Evolutionary conservation across 129 eudicot species (phyloP).

Genomic region (Saposhnikovia divaricata): DNA sequence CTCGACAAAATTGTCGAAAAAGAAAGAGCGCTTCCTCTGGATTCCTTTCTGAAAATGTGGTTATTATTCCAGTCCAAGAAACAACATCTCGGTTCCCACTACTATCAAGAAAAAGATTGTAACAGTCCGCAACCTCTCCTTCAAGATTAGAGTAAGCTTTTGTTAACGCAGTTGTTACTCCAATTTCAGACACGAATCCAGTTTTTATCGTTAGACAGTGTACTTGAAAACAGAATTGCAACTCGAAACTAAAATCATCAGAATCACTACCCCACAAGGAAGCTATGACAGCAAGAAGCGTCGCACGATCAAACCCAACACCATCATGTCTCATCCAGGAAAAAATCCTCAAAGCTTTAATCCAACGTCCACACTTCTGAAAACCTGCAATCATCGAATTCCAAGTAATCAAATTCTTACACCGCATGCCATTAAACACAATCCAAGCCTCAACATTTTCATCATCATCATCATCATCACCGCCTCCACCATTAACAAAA

Average conservation of each 20-base stretch:
- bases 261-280: slow-evolving; percentile 26
- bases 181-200: slow-evolving; percentile 38
- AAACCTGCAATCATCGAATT: slow-evolving; percentile 67
- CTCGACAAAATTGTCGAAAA: slow-evolving; percentile 35
- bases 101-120: slow-evolving; percentile 43
- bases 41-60: slow-evolving; percentile 44
- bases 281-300: slow-evolving; percentile 51
- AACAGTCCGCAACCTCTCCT: slow-evolving; percentile 33
- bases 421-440: slow-evolving; percentile 33
- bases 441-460: slow-evolving; percentile 40
- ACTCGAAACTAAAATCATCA: slow-evolving; percentile 4
- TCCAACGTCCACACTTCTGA: slow-evolving; percentile 36
- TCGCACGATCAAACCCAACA: slow-evolving; percentile 58
- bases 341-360: slow-evolving; percentile 33
- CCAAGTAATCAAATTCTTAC: slow-evolving; percentile 44
- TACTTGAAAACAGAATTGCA: slow-evolving; percentile 45
- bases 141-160: slow-evolving; percentile 61
- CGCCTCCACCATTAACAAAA: slow-evolving; percentile 3
- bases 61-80: slow-evolving; percentile 65
- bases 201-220: slow-evolving; percentile 47
- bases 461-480: slow-evolving; percentile 11
- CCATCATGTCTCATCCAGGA: slow-evolving; percentile 37
- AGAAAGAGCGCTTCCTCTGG: slow-evolving; percentile 45
- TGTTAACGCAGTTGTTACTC: slow-evolving; percentile 51
- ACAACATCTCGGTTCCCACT: slow-evolving; percentile 46